Percentiles rank a stretch among this genome's conserved stretches.
phyloP scores from a whole-genome alignment of 495 filamentous ascomycete genomes.

The Amphirosellinia nigrospora region DNA sequence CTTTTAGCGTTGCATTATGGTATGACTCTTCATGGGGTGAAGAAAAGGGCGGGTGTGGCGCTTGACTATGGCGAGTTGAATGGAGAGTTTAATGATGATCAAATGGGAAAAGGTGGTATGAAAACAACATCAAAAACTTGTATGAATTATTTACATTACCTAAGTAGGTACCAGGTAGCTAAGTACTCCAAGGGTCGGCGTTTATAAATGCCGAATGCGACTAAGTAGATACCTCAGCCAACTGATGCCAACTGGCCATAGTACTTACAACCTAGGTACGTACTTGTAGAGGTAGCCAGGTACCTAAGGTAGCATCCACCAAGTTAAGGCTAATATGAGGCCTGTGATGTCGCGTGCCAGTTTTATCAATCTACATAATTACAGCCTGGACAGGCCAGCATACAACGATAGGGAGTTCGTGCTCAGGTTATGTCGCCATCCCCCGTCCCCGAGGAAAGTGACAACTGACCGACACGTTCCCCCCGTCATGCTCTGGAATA shows the following conservation, averaged over 20 bases:
- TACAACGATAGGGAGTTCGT: conserved; percentile 5
- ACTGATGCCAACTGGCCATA: background rate
- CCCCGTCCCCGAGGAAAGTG: background rate
- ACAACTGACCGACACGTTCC: background rate
- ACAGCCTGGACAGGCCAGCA: background rate
- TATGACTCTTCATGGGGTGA: background rate
- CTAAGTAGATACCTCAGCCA: background rate
- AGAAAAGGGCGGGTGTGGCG: background rate
- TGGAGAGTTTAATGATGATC: background rate
- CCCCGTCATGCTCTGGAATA: conserved; percentile 37
- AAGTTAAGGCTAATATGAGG: too few relatives aligned
- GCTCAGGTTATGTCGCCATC: conserved; percentile 7
- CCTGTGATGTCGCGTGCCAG: conserved; percentile 21
- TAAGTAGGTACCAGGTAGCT: too few relatives aligned
- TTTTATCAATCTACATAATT: background rate
- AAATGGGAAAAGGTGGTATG: background rate
- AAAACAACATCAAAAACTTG: too few relatives aligned
- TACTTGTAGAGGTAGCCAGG: too few relatives aligned
- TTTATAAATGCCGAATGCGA: conserved; percentile 1
- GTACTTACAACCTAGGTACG: too few relatives aligned
- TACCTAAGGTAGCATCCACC: too few relatives aligned
- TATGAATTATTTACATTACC: too few relatives aligned
- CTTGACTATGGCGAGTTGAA: background rate
- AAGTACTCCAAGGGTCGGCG: background rate
- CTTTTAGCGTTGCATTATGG: background rate